Conservation (phyloP, 192 early-diverging fungal genomes). For the Podila horticola region DNA sequence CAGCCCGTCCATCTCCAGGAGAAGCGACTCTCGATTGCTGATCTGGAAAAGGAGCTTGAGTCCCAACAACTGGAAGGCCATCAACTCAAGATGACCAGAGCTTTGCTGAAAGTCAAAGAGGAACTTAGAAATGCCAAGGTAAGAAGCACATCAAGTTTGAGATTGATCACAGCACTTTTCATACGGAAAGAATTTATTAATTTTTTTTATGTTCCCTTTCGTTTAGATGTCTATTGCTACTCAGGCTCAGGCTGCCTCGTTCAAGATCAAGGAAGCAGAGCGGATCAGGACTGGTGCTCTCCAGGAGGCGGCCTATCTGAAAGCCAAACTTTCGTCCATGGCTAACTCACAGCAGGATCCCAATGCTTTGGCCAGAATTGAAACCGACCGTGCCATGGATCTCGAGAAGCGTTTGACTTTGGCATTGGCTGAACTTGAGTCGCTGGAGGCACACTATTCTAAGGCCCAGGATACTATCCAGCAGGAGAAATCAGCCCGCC, state of each 20-base stretch:
- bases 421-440: slow-evolving; percentile 56
- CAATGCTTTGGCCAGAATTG: slow-evolving; percentile 49
- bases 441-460: slow-evolving; percentile 30
- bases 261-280: slow-evolving; percentile 61
- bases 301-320: slow-evolving; percentile 65
- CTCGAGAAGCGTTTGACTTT: slow-evolving; percentile 58
- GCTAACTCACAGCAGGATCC: slow-evolving; percentile 45
- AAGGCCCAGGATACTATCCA: slow-evolving; percentile 53
- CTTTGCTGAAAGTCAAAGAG: slow-evolving; percentile 56
- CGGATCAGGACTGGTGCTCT: slow-evolving; percentile 62
- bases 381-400: slow-evolving; percentile 55
- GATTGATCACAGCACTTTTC: background rate
- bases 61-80: slow-evolving; percentile 48
- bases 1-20: slow-evolving; percentile 5
- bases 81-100: slow-evolving; percentile 56
- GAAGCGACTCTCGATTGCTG: slow-evolving; percentile 28
- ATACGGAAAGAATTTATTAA: background rate
- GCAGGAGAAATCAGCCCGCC: slow-evolving; percentile 54
- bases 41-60: slow-evolving; percentile 41
- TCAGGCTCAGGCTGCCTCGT: slow-evolving; percentile 57
- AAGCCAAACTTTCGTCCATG: slow-evolving; percentile 61
- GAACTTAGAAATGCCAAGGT: slow-evolving; percentile 57
- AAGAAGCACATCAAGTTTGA: background rate
- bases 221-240: slow-evolving; percentile 50
- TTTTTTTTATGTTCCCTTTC: background rate